Evolutionary conservation across 805 yeast species (phyloP), one percentile per base, ranked within the genome.

Genomic region (Kluyveromyces aestuarii): DNA sequence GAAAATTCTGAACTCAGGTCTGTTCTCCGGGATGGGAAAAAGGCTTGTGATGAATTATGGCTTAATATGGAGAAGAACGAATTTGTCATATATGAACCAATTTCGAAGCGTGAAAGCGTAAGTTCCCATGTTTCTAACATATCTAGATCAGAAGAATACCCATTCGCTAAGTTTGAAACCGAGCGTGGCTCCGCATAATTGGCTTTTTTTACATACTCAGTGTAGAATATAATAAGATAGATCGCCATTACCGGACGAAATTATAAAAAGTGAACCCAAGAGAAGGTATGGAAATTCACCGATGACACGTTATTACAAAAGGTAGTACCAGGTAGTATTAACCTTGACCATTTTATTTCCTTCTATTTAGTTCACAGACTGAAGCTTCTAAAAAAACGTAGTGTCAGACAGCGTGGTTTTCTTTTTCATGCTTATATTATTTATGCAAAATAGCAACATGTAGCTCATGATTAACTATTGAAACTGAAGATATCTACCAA

Each of bases 401-500:
- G 6, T 21, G 25, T 21, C 6, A 21, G 6, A 21, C 25, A 21
- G 25, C 6, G 25, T 21, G 25, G 25, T 21, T 21, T 21, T 21
- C 25, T 21, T 30, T 30, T 30, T 30, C 4, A 30, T 30, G 35
- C 14, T 11, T 8, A 11, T 13, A 7, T 30, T 30, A 30, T 30
- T 11, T 30, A 30, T 30, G 35, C 35, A 30, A 11, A 30, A 11
- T 7, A 30, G 35, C 35, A 13, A 13, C 14, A 7, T 30, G 35
- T 30, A 30, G n/a, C 6, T 37, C 11, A 36, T 44, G 40, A 49
- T 44, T 52, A 56, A 16, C 55, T 54, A 47, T 55, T 55, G 38
- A 61, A 61, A 52, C 63, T 59, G 18, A 61, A 55, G 40, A 74
- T 74, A 53, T 76, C 76, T 2, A 95, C 88, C 47, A 89, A 74